Conservation (phyloP, 805 yeast genomes). For the Candida adriatica region DNA sequence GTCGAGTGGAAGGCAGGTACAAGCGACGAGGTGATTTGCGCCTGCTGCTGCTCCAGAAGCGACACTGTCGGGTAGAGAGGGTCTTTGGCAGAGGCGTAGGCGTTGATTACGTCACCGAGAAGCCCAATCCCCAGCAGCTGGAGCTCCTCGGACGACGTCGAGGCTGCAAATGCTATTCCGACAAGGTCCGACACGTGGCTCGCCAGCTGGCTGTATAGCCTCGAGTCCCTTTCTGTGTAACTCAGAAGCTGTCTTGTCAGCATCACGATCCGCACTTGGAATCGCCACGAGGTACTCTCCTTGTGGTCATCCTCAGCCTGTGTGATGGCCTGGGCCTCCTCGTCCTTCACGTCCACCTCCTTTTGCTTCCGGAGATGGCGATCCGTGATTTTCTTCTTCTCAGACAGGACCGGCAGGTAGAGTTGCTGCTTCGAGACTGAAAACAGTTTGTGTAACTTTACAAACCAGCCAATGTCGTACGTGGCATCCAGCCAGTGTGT, state of each 20-base stretch:
- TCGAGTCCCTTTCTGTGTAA: constrained; percentile 32
- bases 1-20: constrained; percentile 84
- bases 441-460: constrained; percentile 44
- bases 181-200: constrained; percentile 57
- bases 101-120: constrained; percentile 53
- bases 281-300: constrained; percentile 53
- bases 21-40: constrained; percentile 85
- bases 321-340: constrained; percentile 41
- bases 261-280: constrained; percentile 39
- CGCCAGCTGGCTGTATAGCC: constrained; percentile 35
- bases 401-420: constrained; percentile 33
- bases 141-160: constrained; percentile 60
- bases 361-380: constrained; percentile 26
- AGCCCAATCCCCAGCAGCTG: constrained; percentile 61
- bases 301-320: constrained; percentile 25
- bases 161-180: constrained; percentile 71
- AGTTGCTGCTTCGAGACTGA: constrained; percentile 37
- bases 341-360: constrained; percentile 35
- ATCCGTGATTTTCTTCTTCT: constrained; percentile 35
- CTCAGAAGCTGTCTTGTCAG: constrained; percentile 37
- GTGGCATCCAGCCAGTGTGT: constrained; percentile 55
- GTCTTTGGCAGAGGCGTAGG: constrained; percentile 57
- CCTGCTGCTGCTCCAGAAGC: constrained; percentile 85
- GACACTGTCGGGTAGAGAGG: constrained; percentile 67
- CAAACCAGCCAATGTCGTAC: constrained; percentile 49